Evolutionary conservation across 257 asterid species (phyloP).

Genomic region (Nicotiana knightiana): DNA sequence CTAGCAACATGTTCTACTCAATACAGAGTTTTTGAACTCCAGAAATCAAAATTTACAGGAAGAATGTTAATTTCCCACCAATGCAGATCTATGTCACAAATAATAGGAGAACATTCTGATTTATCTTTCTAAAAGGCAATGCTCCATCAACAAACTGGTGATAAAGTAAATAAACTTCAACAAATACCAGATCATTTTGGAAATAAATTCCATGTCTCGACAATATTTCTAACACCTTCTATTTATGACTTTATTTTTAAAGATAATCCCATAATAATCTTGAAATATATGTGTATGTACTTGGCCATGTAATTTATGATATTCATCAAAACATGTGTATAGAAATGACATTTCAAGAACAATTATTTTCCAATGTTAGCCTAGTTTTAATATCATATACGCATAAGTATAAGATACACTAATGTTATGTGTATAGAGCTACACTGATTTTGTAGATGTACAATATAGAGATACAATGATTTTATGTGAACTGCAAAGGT

Average conservation of each 20-base stretch:
- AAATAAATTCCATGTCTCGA: background rate
- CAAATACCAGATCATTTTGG: background rate
- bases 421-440: background rate
- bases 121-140: background rate
- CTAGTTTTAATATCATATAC: background rate
- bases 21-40: background rate
- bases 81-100: background rate
- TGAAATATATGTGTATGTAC: background rate
- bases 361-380: background rate
- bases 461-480: background rate
- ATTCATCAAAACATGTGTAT: background rate
- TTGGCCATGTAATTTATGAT: background rate
- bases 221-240: background rate
- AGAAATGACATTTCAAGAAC: background rate
- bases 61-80: background rate
- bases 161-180: background rate
- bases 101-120: background rate
- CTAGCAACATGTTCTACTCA: background rate
- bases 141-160: background rate
- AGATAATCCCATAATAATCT: background rate
- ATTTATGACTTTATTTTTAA: background rate
- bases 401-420: background rate
- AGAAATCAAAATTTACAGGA: background rate
- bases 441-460: background rate
- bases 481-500: background rate